Evolutionary conservation across 169 alveolate species (phyloP).

Genomic region (Plasmodium billcollinsi): DNA sequence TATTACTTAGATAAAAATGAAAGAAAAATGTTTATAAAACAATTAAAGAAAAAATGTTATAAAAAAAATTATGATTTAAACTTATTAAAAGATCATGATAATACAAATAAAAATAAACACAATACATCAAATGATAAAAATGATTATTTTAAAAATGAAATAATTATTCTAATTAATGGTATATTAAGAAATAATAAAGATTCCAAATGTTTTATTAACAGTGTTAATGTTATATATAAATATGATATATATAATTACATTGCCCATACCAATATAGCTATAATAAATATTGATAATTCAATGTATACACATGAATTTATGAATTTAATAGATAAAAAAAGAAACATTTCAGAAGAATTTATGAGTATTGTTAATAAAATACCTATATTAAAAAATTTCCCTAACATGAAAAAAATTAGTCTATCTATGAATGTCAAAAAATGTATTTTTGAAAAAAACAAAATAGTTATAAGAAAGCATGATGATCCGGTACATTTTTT

Average conservation of each 20-base stretch:
- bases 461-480: conserved; percentile 73
- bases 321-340: conserved; percentile 41
- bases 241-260: conserved; percentile 20
- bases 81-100: conserved; percentile 1
- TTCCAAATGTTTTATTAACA: conserved; percentile 42
- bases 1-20: conserved; percentile 62
- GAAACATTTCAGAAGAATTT: conserved; percentile 40
- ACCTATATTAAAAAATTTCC: conserved; percentile 68
- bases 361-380: conserved; percentile 28
- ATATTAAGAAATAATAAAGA: conserved; percentile 50
- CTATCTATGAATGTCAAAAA: conserved; percentile 52
- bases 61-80: conserved; percentile 24
- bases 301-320: conserved; percentile 29
- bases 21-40: conserved; percentile 35
- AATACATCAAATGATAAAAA: neutral
- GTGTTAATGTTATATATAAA: conserved; percentile 36
- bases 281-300: conserved; percentile 30
- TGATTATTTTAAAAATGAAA: conserved; percentile 7
- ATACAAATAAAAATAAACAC: neutral
- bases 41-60: conserved; percentile 43
- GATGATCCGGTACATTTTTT: conserved; percentile 57
- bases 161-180: conserved; percentile 60
- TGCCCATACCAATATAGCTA: conserved; percentile 58
- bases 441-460: conserved; percentile 41
- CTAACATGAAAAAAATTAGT: conserved; percentile 25